Evolutionary conservation across 2,329 filamentous ascomycete genomes (phyloP), one percentile per base, ranked within the genome.

Genomic region (Arthroderma sp.): DNA sequence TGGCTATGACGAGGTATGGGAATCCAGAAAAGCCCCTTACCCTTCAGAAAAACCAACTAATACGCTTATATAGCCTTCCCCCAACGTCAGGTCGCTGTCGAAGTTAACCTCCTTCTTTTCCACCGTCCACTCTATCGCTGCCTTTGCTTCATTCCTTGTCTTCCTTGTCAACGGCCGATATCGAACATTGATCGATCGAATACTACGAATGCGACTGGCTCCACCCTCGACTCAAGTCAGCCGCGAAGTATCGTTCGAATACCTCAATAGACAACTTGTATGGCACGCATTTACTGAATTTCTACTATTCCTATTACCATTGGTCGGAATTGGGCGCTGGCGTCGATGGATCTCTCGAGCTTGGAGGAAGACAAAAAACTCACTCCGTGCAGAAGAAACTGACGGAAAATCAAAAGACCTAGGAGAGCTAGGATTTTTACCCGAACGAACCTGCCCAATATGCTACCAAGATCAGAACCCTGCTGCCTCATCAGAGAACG

Each of bases 251-350:
- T 94, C 86, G 1, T 96, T 98, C 60, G 91, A 98, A 66, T 96
- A 95, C 58, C 77, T 96, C 41, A 98, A 98, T 62, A 81, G 91
- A 40, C 91, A 98, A 66, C 78, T 98, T 7, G 91, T 98, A 33
- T 98, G 91, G 91, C 91, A 98, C 65, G 91, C 91, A n/a, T 94
- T 98, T 57, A 98, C 91, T 28, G 91, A 98, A 62, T 98, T 98
- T 56, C 71, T 98, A n/a, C 75, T 98, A 30, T 98, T 96, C 62
- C 76, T 96, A 11, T 73, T 98, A n/a, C 91, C 91, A 0, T 74
- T 98, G n/a, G 84, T 98, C 36, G 91, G 91, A 42, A 89, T 98
- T 54, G 82, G 84, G 57, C 78, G 87, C 52, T 98, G 91, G 91
- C 78, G 86, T 47, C 76, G 88, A 53, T 94, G 89, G 82, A 70